Evolutionary conservation across 2,329 filamentous ascomycete species (phyloP), one percentile per base, ranked within the genome.

Genomic region (Botrytis squamosa): DNA sequence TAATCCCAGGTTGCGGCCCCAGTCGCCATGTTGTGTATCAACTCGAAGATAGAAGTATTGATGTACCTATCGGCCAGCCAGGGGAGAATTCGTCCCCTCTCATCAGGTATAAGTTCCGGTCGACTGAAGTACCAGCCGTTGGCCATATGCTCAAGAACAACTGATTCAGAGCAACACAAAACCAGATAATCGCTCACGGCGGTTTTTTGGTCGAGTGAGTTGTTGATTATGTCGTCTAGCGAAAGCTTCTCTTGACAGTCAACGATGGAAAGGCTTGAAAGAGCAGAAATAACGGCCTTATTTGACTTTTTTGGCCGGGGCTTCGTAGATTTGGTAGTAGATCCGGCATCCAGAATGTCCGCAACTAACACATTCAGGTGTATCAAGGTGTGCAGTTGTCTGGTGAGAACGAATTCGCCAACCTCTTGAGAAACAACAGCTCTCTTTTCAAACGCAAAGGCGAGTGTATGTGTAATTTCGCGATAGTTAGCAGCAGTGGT

Each of bases 281-380:
- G 69, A 1, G 82, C 81, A 36, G 77, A 75, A 1, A 77, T 70
- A 3, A 79, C 78, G 1, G 77, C 77, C 5, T 83, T 78, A 20
- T 78, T 76, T 14, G 79, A 66, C 59, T 81, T 83, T 69, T 83
- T 82, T 5, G 79, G 74, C 16, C 60, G 75, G 42, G 74, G 33
- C 60, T 80, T 77, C 40, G 76, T 71, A 20, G 73, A 75, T 40
- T 80, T 44, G n/a, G 77, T 79, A 4, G 78, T 78, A 0, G 83
- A 84, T 5, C 81, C 83, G 55, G 79, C 74, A 0, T 85, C 81
- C 1, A 87, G 79, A 44, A 87, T 83, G 57, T 84, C 81, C 1
- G 84, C 83, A 7, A 86, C 77, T 1, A 85, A 76, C n/a, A 84
- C 80, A 72, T 83, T 84, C 44, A 86, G 82, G 9, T 25, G 18